These are phyloP conservation scores for Chrysanthemum makinoi DNA, from an alignment of 129 eudicot species.

Conservation along the genomic window DNA sequence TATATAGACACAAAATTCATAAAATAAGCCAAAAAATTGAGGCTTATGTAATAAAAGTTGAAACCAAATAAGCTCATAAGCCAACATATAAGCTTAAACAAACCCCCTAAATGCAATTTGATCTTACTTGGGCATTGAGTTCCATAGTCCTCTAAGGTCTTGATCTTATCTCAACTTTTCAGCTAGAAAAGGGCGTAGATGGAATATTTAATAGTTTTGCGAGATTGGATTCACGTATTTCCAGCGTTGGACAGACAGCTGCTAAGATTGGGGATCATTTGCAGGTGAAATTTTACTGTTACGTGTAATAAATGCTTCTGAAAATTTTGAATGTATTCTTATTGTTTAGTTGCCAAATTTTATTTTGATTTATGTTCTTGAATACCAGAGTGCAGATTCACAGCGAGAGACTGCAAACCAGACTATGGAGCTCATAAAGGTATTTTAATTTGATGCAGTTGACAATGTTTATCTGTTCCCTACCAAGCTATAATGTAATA, in stretches of 20 bases:
- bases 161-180: slow-evolving; percentile 29
- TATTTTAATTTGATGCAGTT: slow-evolving; percentile 22
- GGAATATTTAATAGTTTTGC: slow-evolving; percentile 89
- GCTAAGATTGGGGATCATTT: slow-evolving; percentile 98
- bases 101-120: not conserved
- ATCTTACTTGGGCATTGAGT: slow-evolving; percentile 10
- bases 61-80: too few relatives aligned
- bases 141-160: slow-evolving; percentile 10
- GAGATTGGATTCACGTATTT: slow-evolving; percentile 93
- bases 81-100: too few relatives aligned
- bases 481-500: slow-evolving; percentile 18
- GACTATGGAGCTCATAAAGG: slow-evolving; percentile 97
- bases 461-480: not conserved
- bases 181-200: slow-evolving; percentile 94
- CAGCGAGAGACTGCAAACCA: slow-evolving; percentile 95
- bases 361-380: slow-evolving; percentile 12
- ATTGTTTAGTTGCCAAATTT: not conserved
- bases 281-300: slow-evolving; percentile 50
- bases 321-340: not conserved
- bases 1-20: too few relatives aligned
- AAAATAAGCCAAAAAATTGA: too few relatives aligned
- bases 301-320: slow-evolving; percentile 4
- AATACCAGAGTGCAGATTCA: slow-evolving; percentile 87
- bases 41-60: too few relatives aligned
- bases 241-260: slow-evolving; percentile 98